Base-by-base conservation (phyloP, 345 rosid genomes). In the Carallia pectinifolia region DNA sequence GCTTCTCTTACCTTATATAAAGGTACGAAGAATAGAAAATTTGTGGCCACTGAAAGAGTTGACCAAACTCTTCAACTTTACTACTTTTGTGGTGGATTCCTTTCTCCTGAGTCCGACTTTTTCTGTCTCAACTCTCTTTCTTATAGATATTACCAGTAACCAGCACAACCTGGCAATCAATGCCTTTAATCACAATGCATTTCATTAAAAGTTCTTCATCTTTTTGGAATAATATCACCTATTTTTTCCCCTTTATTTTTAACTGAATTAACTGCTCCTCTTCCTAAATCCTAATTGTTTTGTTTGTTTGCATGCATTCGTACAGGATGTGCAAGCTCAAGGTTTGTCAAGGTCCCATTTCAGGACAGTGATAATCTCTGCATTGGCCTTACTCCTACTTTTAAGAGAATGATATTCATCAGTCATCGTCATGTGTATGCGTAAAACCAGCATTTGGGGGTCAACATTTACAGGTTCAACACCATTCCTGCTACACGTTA, bases 311-410 rank as follows among this genome's bases (percentile, higher is more conserved):
- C 34, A 33, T 72, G 47, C 66, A 62, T 44, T 61, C 23, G 66
- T 76, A 64, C 90, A 89, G 96, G 86, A 53, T 52, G 58, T 70
- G 70, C 65, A 52, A 62, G 82, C 69, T 73, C 63, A 48, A 31
- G 75, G 75, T 58, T 70, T 68, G 53, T 47, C 16, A 4, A 48
- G 66, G 38, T 80, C 71, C 39, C 80, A 16, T 53, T 44, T 62
- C 31, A 16, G 72, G 62, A 56, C 56, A 68, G 34, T 86, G 64
- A 61, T 79, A 69, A 66, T 81, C 68, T 71, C 81, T 81, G 62
- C 77, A 44, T 68, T 36, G 19, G 73, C 71, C 18, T 64, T 71
- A 69, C 77, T 85, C 69, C 72, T 84, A 48, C 69, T 82, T 63
- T 73, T 73, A 36, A 84, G 82, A 81, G 71, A 74, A 63, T 67